Conservation (phyloP, 257 asterid species). For the Jacaranda mimosifolia region DNA sequence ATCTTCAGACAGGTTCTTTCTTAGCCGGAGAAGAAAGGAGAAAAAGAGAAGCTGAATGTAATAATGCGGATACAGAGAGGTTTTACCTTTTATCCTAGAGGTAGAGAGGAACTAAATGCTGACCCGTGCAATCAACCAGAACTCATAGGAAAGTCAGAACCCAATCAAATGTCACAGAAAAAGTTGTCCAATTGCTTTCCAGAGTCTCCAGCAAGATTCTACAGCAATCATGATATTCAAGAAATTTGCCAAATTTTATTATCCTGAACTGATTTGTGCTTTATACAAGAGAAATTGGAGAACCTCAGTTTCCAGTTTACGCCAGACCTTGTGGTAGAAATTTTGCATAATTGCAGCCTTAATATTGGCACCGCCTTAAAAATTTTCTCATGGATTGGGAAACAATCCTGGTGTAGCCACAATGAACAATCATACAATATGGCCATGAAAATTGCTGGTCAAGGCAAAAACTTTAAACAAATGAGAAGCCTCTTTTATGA, state of each 20-base stretch:
- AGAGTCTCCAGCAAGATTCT: conserved; percentile 34
- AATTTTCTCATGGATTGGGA: conserved; percentile 83
- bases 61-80: conserved; percentile 46
- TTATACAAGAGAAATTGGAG: conserved; percentile 66
- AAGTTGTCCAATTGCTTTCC: conserved; percentile 26
- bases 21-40: conserved; percentile 66
- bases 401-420: conserved; percentile 64
- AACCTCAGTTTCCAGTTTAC: conserved; percentile 51
- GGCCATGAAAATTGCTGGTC: conserved; percentile 87
- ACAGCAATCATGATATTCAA: conserved; percentile 35
- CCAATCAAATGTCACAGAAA: conserved; percentile 35
- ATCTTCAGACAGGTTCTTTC: conserved; percentile 48
- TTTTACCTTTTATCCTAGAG: conserved; percentile 27
- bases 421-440: conserved; percentile 64
- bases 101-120: conserved; percentile 23
- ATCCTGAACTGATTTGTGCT: conserved; percentile 66
- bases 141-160: conserved; percentile 24
- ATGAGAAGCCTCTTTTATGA: conserved; percentile 80
- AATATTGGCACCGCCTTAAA: conserved; percentile 58
- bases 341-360: conserved; percentile 54
- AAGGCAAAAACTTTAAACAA: conserved; percentile 77
- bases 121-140: conserved; percentile 38
- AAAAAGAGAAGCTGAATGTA: conserved; percentile 46
- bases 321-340: conserved; percentile 62
- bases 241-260: conserved; percentile 57